Conservation (phyloP, 768 basidiomycete genomes). For the Suillus plorans region DNA sequence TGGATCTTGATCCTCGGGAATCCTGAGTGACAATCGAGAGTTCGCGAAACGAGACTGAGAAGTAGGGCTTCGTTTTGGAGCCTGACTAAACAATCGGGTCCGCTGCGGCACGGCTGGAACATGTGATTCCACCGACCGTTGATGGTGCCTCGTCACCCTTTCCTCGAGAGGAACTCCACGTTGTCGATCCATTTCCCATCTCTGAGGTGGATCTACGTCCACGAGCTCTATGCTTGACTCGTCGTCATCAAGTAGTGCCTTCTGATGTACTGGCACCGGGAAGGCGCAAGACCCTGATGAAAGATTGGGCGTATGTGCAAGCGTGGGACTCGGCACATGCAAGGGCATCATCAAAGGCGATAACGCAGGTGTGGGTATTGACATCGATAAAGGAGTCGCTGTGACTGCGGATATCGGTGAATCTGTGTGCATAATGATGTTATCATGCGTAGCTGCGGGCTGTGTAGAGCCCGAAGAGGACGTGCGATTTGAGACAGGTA, state of each 20-base stretch:
- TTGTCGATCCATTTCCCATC: slow-evolving; percentile 45
- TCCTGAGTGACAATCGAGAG: slow-evolving; percentile 33
- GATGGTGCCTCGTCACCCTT: slow-evolving; percentile 35
- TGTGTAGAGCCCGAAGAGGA: slow-evolving; percentile 25
- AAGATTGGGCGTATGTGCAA: not conserved
- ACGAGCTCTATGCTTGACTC: slow-evolving; percentile 53
- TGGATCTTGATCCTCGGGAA: slow-evolving; percentile 31
- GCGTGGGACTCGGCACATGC: not conserved
- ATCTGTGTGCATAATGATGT: slow-evolving; percentile 21
- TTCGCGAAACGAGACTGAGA: slow-evolving; percentile 33
- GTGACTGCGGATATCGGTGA: slow-evolving; percentile 18
- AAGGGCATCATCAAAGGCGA: slow-evolving; percentile 6
- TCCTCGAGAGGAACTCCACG: slow-evolving; percentile 43
- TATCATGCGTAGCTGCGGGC: slow-evolving; percentile 15
- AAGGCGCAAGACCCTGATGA: slow-evolving; percentile 12
- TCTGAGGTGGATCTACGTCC: slow-evolving; percentile 42
- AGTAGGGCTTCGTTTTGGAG: slow-evolving; percentile 23
- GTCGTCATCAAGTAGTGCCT: slow-evolving; percentile 43
- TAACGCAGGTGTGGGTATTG: slow-evolving; percentile 13
- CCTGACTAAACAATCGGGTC: slow-evolving; percentile 29
- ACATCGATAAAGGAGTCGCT: slow-evolving; percentile 16
- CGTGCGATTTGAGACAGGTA: slow-evolving; percentile 24
- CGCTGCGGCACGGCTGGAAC: slow-evolving; percentile 26
- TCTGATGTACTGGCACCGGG: slow-evolving; percentile 11
- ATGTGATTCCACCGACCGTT: slow-evolving; percentile 31